Evolutionary conservation across 2,329 filamentous ascomycete species (phyloP), one percentile per base, ranked within the genome.

Genomic region (Xylaria sp.): DNA sequence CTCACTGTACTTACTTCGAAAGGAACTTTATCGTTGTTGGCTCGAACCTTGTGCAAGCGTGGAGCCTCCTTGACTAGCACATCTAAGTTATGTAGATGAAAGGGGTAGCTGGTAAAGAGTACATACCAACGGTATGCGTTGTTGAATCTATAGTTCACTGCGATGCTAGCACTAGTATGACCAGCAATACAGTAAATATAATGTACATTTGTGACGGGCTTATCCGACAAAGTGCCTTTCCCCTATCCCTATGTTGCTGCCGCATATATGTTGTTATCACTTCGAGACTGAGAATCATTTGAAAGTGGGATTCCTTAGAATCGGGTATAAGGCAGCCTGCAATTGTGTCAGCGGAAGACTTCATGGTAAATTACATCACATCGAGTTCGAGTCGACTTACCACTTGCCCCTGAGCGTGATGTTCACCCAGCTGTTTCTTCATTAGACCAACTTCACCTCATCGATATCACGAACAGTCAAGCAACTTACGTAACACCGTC

Each of bases 401-500:
- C 77, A 79, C 71, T 79, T 79, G 60, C 77, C 77, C 65, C 77
- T 65, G 10, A 79, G 69, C 0, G 74, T 78, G 59, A 79, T 79
- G 50, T 79, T 79, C 12, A 77, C 77, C 77, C 77, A 78, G 29
- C 76, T 78, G 48, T 29, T 27, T 48, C 5, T 21, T 29, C 21
- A 29, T 72, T 60, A 71, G 68, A 53, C 12, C 2, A 12, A 42
- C 23, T 18, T 54, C 47, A 50, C 13, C n/a, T 9, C 59, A 61
- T 42, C 25, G 23, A 47, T 55, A 6, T 3, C 12, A 18, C 16
- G 40, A 50, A 32, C 12, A n/a, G 51, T 23, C 18, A 18, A 54
- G 18, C 16, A 5, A 78, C 77, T 75, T 65, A 79, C 73, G 91
- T 85, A 62, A 88, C 87, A 3, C 94, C 94, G 75, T 92, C 88